Evolutionary conservation across 371 early-diverging fungal genomes (phyloP).

Genomic region (Saksenaea oblongispora): DNA sequence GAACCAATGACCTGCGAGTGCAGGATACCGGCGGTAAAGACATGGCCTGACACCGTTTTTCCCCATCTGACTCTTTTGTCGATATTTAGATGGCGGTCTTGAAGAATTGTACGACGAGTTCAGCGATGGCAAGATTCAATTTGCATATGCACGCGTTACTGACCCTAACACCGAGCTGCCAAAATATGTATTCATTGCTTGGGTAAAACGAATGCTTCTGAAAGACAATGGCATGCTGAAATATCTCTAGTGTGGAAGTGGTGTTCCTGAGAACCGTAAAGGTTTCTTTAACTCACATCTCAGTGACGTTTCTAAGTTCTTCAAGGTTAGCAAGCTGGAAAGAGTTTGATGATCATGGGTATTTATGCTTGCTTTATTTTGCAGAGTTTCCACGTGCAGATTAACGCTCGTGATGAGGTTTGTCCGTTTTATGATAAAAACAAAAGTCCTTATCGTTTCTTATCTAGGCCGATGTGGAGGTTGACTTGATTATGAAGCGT

Average conservation of each 20-base stretch:
- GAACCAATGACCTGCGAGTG: constrained; percentile 80
- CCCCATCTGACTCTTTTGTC: not conserved
- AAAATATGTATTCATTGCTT: constrained; percentile 91
- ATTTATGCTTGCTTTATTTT: not conserved
- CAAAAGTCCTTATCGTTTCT: constrained; percentile 16
- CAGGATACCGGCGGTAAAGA: constrained; percentile 65
- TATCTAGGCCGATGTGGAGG: constrained; percentile 77
- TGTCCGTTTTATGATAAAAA: not conserved
- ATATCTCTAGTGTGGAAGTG: constrained; percentile 80
- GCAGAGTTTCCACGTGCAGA: constrained; percentile 86
- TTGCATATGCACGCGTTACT: constrained; percentile 81
- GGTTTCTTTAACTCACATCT: constrained; percentile 85
- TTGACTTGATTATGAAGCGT: constrained; percentile 82
- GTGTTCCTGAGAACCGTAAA: constrained; percentile 90
- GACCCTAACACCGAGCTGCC: constrained; percentile 88
- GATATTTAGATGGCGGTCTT: constrained; percentile 66
- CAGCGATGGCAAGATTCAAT: constrained; percentile 87
- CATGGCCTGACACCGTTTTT: not conserved
- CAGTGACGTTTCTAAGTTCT: constrained; percentile 75
- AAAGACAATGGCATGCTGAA: not conserved
- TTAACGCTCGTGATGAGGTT: constrained; percentile 85
- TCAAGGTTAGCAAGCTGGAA: constrained; percentile 58
- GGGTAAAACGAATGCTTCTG: constrained; percentile 58
- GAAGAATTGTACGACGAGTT: constrained; percentile 92
- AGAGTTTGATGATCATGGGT: not conserved